phyloP scores from a whole-genome alignment of 2,329 filamentous ascomycete species.

The Paramyrothecium sp. region DNA sequence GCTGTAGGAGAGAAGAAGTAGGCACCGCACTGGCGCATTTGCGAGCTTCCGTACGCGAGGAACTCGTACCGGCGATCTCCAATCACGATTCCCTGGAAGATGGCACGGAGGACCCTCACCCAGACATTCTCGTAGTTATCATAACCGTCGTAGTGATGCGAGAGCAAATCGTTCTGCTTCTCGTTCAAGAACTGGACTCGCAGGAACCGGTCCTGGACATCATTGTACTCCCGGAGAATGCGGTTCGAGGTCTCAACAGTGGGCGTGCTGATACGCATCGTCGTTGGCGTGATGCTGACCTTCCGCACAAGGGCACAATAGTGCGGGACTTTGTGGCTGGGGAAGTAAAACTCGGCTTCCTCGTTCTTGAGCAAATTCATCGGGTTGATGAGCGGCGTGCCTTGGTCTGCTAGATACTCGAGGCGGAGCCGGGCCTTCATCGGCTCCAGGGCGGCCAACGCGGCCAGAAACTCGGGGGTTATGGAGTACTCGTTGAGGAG shows the following conservation, averaged over 20 bases:
- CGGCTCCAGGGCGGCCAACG: conserved; percentile 45
- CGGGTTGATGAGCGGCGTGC: conserved; percentile 63
- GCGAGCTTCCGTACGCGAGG: conserved; percentile 91
- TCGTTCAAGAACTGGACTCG: conserved; percentile 91
- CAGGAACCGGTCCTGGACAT: conserved; percentile 74
- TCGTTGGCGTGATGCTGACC: conserved; percentile 79
- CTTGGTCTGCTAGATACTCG: conserved; percentile 69
- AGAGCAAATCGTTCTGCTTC: conserved; percentile 54
- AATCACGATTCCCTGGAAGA: conserved; percentile 77
- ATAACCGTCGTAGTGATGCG: conserved; percentile 36
- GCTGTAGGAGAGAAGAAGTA: conserved; percentile 84
- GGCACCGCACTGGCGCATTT: conserved; percentile 86
- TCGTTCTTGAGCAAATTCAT: conserved; percentile 66
- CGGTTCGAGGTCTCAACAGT: conserved; percentile 85
- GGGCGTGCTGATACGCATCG: conserved; percentile 74
- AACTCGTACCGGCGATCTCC: conserved; percentile 84
- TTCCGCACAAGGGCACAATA: conserved; percentile 77
- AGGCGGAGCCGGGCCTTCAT: conserved; percentile 64
- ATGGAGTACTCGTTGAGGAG: conserved; percentile 76
- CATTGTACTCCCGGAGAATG: conserved; percentile 71
- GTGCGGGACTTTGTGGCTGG: conserved; percentile 55
- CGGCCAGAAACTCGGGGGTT: conserved; percentile 62
- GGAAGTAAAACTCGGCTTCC: conserved; percentile 45
- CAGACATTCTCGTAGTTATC: conserved; percentile 67
- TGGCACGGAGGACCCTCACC: conserved; percentile 66